A percentile compares a stretch with the other conserved stretches of the same genome.
Conservation (phyloP, 805 yeast species). For the Nakazawaea wyomingensis region DNA sequence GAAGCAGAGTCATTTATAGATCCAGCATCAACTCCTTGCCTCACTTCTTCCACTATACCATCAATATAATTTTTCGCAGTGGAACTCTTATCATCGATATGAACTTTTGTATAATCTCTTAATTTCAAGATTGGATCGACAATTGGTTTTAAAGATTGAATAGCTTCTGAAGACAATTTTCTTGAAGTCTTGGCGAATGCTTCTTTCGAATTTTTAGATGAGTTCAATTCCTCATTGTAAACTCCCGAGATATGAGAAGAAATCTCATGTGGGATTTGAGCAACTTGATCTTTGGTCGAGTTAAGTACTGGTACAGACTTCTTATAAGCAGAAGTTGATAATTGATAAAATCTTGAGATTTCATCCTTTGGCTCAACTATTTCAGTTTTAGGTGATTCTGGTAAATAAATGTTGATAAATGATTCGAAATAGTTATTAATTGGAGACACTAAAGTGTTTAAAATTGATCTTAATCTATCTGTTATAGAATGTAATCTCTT, state of each 20-base stretch:
- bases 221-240: slow-evolving; percentile 21
- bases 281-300: slow-evolving; percentile 11
- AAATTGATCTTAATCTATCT: slow-evolving; percentile 13
- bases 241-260: slow-evolving; percentile 26
- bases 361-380: slow-evolving; percentile 17
- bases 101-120: slow-evolving; percentile 2
- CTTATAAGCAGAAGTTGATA: slow-evolving; percentile 22
- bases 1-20: slow-evolving; percentile 4
- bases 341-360: slow-evolving; percentile 20
- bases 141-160: slow-evolving; percentile 25
- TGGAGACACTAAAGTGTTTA: slow-evolving; percentile 23
- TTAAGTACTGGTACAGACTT: slow-evolving; percentile 24
- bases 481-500: slow-evolving; percentile 5
- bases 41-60: slow-evolving; percentile 19
- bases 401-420: slow-evolving; percentile 23
- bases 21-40: slow-evolving; percentile 10
- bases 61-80: slow-evolving; percentile 18
- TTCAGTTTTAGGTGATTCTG: slow-evolving; percentile 16
- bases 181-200: slow-evolving; percentile 33
- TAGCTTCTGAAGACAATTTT: slow-evolving; percentile 31
- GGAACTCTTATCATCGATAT: slow-evolving; percentile 16
- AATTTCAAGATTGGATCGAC: slow-evolving; percentile 20
- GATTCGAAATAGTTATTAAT: slow-evolving; percentile 26
- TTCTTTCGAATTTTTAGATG: slow-evolving; percentile 20
- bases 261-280: slow-evolving; percentile 17